Base-by-base conservation (phyloP, 805 yeast genomes). In the Maudiozyma pseudohumilis region DNA sequence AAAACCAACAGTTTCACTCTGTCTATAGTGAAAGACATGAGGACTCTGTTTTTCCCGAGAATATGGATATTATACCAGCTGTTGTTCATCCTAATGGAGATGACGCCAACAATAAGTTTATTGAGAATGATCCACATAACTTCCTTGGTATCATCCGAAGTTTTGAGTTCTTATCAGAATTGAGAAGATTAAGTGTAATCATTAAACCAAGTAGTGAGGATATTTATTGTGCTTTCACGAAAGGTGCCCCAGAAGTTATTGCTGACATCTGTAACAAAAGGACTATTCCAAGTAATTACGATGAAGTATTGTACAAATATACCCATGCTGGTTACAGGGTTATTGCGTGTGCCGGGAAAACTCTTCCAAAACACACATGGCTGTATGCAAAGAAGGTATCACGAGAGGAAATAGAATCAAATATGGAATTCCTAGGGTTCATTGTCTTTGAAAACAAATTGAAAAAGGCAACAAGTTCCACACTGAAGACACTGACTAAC, bases 201-300 rank as follows among this genome's bases (percentile, higher is more conserved):
- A 77, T 78, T 12, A 72, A 73, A 40, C 64, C 68, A 2, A 61
- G 59, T 28, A 49, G 57, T 22, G 66, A 64, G 16, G 58, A 63
- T 16, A 55, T 61, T 15, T 65, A 67, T 43, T 61, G 64, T 42
- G 74, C 77, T 0, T 80, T 74, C 54, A 86, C 92, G 10, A 92
- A 92, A 55, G 99, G 99, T 34, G 98, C 99, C 0, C 99, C 99
- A 0, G 99, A 92, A 55, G 84, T 88, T 9, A 83, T 92, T 70
- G 66, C 72, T 22, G 79, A 75, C 13, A 75, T 92, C 22, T 92
- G 98, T 61, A 63, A 65, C 12, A 75, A 80, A 1, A 74, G 70
- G 15, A 65, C 87, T 0, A 60, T 92, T 34, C 98, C 99, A 1
- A 53, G 59, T 2, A 74, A 87, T 50, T 92, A 73, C 55, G 79